These are phyloP conservation scores for Paraglomus occultum DNA, from an alignment of 192 early-diverging fungal genomes.

Conservation along the genomic window DNA sequence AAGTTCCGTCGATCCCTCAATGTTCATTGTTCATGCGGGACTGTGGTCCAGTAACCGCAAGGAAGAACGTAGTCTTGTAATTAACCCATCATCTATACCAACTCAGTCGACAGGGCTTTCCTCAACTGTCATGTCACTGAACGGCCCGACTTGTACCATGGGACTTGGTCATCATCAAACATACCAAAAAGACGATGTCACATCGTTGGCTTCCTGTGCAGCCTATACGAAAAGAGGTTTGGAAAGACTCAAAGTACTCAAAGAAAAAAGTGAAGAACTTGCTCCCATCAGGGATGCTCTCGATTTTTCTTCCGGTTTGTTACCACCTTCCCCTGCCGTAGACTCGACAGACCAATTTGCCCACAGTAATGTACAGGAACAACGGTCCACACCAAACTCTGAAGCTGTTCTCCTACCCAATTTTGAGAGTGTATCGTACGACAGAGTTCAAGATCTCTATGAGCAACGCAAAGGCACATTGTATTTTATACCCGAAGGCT, in stretches of 20 bases:
- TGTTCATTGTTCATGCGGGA: constrained; percentile 36
- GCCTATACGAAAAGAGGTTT: too few species aligned
- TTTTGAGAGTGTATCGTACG: constrained; percentile 21
- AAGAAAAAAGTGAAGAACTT: too few species aligned
- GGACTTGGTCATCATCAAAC: too few species aligned
- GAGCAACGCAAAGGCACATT: constrained; percentile 21
- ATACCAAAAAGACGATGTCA: too few species aligned
- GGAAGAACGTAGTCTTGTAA: constrained; percentile 38
- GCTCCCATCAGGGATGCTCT: too few species aligned
- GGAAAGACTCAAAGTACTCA: too few species aligned
- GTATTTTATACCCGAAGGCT: constrained; percentile 23
- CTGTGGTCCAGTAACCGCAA: constrained; percentile 27
- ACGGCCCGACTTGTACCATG: constrained; percentile 46
- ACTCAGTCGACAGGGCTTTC: constrained; percentile 12
- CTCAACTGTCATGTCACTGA: constrained; percentile 19
- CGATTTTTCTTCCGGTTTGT: too few species aligned
- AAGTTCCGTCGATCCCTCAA: constrained; percentile 22
- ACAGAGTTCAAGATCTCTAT: constrained; percentile 18
- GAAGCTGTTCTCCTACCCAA: neutral
- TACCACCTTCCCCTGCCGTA: too few species aligned
- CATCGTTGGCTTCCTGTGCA: constrained; percentile 61
- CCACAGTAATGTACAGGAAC: too few species aligned
- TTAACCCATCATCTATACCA: constrained; percentile 38
- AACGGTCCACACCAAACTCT: neutral
- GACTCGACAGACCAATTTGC: too few species aligned